Percentiles rank a stretch among this genome's conserved stretches.
phyloP scores from a whole-genome alignment of 2,329 filamentous ascomycete species.

The Cercospora janseana region DNA sequence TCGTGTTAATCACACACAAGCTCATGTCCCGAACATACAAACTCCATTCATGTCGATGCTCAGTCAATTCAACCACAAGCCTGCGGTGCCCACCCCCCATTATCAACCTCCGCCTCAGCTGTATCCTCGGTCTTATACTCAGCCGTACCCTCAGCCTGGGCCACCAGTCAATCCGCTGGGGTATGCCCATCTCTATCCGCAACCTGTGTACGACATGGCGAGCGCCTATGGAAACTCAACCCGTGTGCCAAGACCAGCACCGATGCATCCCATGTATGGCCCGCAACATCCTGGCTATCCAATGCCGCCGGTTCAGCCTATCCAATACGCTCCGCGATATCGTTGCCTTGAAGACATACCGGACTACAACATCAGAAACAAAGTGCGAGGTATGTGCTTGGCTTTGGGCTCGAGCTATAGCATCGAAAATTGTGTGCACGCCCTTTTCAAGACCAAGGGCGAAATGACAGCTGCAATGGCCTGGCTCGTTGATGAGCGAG shows the following conservation, averaged over 20 bases:
- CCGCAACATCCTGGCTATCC: constrained; percentile 4
- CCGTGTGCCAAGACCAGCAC: constrained; percentile 24
- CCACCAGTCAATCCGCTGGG: constrained; percentile 9
- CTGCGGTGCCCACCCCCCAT: neutral
- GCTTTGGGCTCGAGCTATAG: constrained; percentile 48
- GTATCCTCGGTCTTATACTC: no score
- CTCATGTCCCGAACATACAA: neutral
- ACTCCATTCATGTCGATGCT: constrained; percentile 18
- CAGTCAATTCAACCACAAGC: constrained; percentile 12
- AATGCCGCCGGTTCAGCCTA: constrained; percentile 1
- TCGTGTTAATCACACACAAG: neutral
- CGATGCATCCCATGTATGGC: constrained; percentile 13
- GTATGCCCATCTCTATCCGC: constrained; percentile 1
- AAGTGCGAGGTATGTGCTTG: constrained; percentile 53
- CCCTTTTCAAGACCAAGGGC: constrained; percentile 51
- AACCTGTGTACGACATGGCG: constrained; percentile 43
- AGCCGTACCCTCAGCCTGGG: no score
- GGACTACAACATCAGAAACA: constrained; percentile 51
- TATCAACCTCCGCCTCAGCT: neutral
- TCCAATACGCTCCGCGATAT: constrained; percentile 1
- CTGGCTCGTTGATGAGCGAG: constrained; percentile 43
- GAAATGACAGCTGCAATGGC: constrained; percentile 57
- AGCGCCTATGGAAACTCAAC: constrained; percentile 40
- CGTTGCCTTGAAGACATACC: constrained; percentile 48
- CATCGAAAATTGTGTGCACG: constrained; percentile 50